Evolutionary conservation across 805 yeast genomes (phyloP), one percentile per base, ranked within the genome.

Genomic region (Kazachstania psychrophila): DNA sequence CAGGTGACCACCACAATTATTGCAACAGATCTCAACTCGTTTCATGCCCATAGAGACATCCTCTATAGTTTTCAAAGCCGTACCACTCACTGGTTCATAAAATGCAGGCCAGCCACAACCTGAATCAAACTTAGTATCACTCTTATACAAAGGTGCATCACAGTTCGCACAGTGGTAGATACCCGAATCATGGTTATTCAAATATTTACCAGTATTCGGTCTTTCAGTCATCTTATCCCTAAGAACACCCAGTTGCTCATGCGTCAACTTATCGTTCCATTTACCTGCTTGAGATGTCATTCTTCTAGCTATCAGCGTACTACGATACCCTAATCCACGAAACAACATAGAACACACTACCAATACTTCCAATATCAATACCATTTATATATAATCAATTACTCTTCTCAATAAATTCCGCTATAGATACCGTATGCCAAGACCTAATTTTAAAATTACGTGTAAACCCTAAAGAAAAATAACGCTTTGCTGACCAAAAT

Each of bases 91-190:
- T 23, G 54, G 96, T 40, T 85, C 81, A 58, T 79, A 89, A 60
- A 92, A 92, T 0, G 96, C 88, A 1, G 98, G 98, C 98, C 98
- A 92, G 2, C 98, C 98, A 60, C 98, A 92, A 37, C 86, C 86
- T 10, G 95, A 75, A 40, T 80, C 78, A 51, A 92, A 92, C 59
- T 92, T 89, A 3, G 95, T 72, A 23, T 70, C 65, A 20, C 95
- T 77, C 42, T 71, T 70, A 60, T 92, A 92, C 22, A 92, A 62
- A 10, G 96, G 95, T 30, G 72, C 65, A 34, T 68, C 69, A 61
- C 98, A 92, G 5, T 80, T 97, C 0, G 82, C 96, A 63, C 99
- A 92, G 31, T 65, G 63, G 59, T 87, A 92, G 2, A 73, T 63
- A 1, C 96, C 97, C 31, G 65, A 62, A 14, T 48, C 52, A 33